Evolutionary conservation across 2,329 filamentous ascomycete species (phyloP), one percentile per base, ranked within the genome.

Genomic region (Reticulascus tulasneorum): DNA sequence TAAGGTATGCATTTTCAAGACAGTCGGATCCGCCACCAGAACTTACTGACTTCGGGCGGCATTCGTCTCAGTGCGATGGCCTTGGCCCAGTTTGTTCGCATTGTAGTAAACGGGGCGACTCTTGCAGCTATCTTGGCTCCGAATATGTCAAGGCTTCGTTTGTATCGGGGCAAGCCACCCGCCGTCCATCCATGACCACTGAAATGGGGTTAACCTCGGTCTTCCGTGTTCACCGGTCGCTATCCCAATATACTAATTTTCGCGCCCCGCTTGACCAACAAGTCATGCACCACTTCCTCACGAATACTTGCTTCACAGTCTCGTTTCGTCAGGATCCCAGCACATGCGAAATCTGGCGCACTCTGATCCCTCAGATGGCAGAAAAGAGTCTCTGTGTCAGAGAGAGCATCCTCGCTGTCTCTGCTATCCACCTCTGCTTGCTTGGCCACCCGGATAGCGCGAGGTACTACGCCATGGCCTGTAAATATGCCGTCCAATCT

Each of bases 81-180:
- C 29, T 45, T 13, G 42, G 42, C 6, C 42, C 42, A 7, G 36
- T 45, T 19, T 45, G 42, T 30, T 32, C 42, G 29, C 42, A 45
- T 16, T 45, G 42, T 27, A 32, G 40, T 17, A 35, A 40, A 18
- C 33, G 42, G 15, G 39, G 43, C 24, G 42, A 45, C 20, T 33
- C 39, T 13, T 45, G 42, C 42, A 45, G 42, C 18, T 45, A 45
- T 32, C 37, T 45, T 8, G 42, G 42, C n/a, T n/a, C n/a, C n/a
- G n/a, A 32, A 18, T n/a, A 24, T 24, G 23, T 13, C 23, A 24
- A 24, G 9, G 23, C 23, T 13, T 9, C 23, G 10, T 24, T 13
- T n/a, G n/a, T n/a, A 13, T 13, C 23, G 13, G 23, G 19, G 23
- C 23, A 36, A 45, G 13, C 35, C 42, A 4, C 39, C 37, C 12